These are phyloP conservation scores for Tephrocybe sp. DNA, from an alignment of 768 basidiomycete species.

Conservation along the genomic window DNA sequence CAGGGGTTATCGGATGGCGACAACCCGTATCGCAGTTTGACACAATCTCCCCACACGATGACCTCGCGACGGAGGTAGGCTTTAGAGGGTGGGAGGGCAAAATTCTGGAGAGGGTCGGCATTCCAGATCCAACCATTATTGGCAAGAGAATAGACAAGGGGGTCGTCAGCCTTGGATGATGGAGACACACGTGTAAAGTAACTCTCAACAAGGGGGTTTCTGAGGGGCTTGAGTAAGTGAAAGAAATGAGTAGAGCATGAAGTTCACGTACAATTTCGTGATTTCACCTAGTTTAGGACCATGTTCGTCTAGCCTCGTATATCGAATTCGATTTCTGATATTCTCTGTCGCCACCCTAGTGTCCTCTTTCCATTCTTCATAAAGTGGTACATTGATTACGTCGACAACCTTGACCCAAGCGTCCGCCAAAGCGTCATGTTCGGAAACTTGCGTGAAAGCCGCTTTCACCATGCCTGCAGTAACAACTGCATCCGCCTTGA, in stretches of 20 bases:
- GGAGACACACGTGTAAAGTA: slow-evolving; percentile 87
- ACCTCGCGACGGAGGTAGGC: slow-evolving; percentile 95
- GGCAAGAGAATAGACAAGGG: slow-evolving; percentile 75
- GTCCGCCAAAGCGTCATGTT: slow-evolving; percentile 57
- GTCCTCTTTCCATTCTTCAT: slow-evolving; percentile 86
- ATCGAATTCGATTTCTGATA: slow-evolving; percentile 75
- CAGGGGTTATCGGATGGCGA: slow-evolving; percentile 83
- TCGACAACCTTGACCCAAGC: slow-evolving; percentile 81
- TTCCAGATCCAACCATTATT: slow-evolving; percentile 99
- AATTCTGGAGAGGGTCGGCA: slow-evolving; percentile 92
- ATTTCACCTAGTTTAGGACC: slow-evolving; percentile 88
- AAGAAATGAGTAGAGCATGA: background rate
- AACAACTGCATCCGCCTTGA: slow-evolving; percentile 56
- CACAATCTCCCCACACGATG: slow-evolving; percentile 97
- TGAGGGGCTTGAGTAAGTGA: slow-evolving; percentile 29
- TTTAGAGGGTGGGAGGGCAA: slow-evolving; percentile 89
- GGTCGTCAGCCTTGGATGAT: slow-evolving; percentile 39
- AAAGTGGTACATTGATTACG: slow-evolving; percentile 85
- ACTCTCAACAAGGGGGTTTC: slow-evolving; percentile 81
- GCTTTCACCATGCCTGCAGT: slow-evolving; percentile 79
- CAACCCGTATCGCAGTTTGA: slow-evolving; percentile 93
- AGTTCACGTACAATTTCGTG: slow-evolving; percentile 54
- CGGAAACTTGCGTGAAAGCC: slow-evolving; percentile 51
- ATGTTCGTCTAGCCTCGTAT: slow-evolving; percentile 76
- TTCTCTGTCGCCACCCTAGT: slow-evolving; percentile 69